Evolutionary conservation across 176 grass and related monocot genomes (phyloP), one percentile per base, ranked within the genome.

Genomic region (Rhynchospora breviuscula): DNA sequence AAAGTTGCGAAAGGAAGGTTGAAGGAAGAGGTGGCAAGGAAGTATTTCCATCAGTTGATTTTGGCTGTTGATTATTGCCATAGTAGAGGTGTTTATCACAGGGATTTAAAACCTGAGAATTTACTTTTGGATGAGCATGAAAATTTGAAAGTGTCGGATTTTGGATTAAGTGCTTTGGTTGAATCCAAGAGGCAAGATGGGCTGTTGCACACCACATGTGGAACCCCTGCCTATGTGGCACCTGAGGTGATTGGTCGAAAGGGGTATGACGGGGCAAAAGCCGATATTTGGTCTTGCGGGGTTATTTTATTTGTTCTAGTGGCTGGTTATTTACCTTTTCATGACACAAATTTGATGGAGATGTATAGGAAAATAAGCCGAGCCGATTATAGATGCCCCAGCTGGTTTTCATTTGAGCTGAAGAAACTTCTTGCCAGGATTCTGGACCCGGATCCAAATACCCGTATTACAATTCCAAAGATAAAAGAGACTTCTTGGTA

Each of bases 31-130:
- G 82, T 57, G 44, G 92, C 89, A 1, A 91, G 91, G 65, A 95
- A 89, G 63, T 95, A 98, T 89, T 98, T 98, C 69, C 91, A 93
- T 21, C 95, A 98, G 79, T 85, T 98, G 77, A 93, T 98, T 33
- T 87, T 83, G 73, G 95, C 91, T 67, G 86, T 98, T 6, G 95
- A 98, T 78, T 98, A 95, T 85, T 98, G 95, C 76, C 92, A 98
- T 63, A 94, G 89, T 63, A 88, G 95, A 85, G 95, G 91, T 59
- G 92, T 98, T 51, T 98, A 91, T 67, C 95, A 95, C 51, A 89
- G 95, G 46, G 95, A 98, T 68, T 85, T 98, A 81, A 98, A 98
- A 81, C 95, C 90, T 14, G 95, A 98, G 85, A 98, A 98, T 84
- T 79, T 94, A 53, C 87, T 98, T 8, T 79, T 98, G 53, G 95